These are phyloP conservation scores for Erodium chrysanthum DNA, from an alignment of 441 rosid species.

Conservation along the genomic window DNA sequence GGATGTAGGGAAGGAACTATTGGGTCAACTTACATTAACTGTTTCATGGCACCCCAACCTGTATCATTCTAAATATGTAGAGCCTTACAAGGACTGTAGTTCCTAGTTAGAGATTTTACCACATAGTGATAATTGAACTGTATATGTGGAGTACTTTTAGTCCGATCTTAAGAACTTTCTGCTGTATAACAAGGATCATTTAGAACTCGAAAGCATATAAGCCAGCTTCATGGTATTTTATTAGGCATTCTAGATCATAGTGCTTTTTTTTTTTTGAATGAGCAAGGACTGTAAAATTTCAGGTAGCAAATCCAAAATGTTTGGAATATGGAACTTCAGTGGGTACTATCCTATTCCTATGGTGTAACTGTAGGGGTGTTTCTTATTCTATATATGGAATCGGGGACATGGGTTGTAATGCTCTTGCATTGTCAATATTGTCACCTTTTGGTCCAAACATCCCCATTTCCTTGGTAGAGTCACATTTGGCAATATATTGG, in stretches of 20 bases:
- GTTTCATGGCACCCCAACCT: neutral
- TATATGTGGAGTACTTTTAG: neutral
- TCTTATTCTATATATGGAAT: neutral
- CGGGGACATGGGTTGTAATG: neutral
- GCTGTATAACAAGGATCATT: too few species aligned
- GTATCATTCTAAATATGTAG: conserved; percentile 2
- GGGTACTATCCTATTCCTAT: neutral
- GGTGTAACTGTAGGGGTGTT: neutral
- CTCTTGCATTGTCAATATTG: neutral
- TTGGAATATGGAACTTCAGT: neutral
- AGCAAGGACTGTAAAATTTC: neutral
- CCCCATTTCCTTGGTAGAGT: neutral
- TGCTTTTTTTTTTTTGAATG: neutral
- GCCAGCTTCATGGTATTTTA: too few species aligned
- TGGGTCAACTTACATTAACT: neutral
- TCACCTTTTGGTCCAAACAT: neutral
- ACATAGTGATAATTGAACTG: neutral
- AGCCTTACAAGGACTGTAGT: neutral
- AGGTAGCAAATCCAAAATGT: neutral
- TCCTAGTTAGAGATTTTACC: neutral
- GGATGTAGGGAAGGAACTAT: neutral
- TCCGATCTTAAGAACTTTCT: neutral
- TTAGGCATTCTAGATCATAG: too few species aligned
- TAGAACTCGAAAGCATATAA: too few species aligned
- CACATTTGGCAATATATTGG: neutral